A percentile compares a stretch with the other conserved stretches of the same genome.
These are phyloP conservation scores for Kodamaea restingae DNA, from an alignment of 805 yeast species.

Conservation along the genomic window DNA sequence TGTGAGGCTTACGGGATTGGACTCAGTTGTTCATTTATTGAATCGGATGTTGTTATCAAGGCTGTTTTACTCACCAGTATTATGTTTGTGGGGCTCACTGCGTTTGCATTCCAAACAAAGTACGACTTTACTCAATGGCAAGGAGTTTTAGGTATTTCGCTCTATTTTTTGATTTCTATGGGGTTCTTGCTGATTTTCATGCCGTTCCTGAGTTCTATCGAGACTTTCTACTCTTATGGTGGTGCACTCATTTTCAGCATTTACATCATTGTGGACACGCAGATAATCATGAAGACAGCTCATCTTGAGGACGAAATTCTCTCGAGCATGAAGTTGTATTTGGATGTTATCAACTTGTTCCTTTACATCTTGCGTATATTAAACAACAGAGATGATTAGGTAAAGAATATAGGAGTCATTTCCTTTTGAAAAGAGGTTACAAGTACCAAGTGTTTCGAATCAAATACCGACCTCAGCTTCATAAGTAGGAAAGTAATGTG, in stretches of 20 bases:
- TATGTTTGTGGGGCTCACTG: constrained; percentile 71
- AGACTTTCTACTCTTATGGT: constrained; percentile 61
- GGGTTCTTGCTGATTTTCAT: constrained; percentile 70
- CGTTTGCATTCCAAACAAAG: constrained; percentile 72
- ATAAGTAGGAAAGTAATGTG: no score
- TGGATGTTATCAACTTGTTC: constrained; percentile 81
- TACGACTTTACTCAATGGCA: constrained; percentile 72
- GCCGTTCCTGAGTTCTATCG: constrained; percentile 49
- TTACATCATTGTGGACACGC: constrained; percentile 78
- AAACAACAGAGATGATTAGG: constrained; percentile 18
- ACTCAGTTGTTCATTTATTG: constrained; percentile 57
- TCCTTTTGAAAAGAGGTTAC: no score
- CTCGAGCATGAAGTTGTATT: constrained; percentile 72
- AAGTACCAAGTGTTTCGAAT: no score
- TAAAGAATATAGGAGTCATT: no score
- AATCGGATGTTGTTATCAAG: constrained; percentile 60
- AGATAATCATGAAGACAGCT: constrained; percentile 65
- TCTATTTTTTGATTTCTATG: constrained; percentile 68
- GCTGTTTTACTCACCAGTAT: constrained; percentile 67
- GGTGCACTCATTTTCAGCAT: constrained; percentile 74
- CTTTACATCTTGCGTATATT: constrained; percentile 68
- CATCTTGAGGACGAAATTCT: constrained; percentile 84
- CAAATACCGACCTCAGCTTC: no score
- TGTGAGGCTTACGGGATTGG: constrained; percentile 75
- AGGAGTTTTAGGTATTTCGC: constrained; percentile 49